phyloP scores from a whole-genome alignment of 2,329 filamentous ascomycete genomes.

The Diaporthe sp. region DNA sequence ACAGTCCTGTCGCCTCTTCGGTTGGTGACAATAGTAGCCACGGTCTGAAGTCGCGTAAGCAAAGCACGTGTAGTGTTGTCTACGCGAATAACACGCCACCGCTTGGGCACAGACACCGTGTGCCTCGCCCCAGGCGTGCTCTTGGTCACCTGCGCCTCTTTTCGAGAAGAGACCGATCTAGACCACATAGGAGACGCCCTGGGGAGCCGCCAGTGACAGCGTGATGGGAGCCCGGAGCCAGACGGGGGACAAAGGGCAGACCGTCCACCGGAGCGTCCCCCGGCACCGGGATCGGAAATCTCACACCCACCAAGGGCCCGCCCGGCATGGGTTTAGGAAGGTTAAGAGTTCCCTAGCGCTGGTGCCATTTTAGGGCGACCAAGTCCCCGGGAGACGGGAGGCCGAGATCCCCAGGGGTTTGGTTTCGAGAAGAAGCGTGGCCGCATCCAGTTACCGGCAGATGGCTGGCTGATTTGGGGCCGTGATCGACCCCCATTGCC shows the following conservation, averaged over 20 bases:
- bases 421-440: not conserved
- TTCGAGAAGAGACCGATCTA: not conserved
- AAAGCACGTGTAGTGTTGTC: not conserved
- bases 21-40: not conserved
- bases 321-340: not conserved
- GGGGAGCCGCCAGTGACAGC: not conserved
- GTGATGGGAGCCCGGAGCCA: not conserved
- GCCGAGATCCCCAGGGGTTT: not conserved
- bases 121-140: not conserved
- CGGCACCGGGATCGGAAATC: not conserved
- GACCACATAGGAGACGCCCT: not conserved
- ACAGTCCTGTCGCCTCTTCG: not conserved
- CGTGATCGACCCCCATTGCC: not conserved
- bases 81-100: not conserved
- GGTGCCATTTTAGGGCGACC: slow-evolving; percentile 21
- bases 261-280: not conserved
- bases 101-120: not conserved
- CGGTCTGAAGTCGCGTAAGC: not conserved
- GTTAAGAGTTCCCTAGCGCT: not conserved
- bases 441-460: slow-evolving; percentile 13
- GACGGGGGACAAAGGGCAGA: not conserved
- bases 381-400: slow-evolving; percentile 16
- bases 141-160: not conserved
- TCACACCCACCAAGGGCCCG: not conserved
- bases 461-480: not conserved